Evolutionary conservation across 2,329 filamentous ascomycete species (phyloP), one percentile per base, ranked within the genome.

Genomic region (Botrytis hyacinthi): DNA sequence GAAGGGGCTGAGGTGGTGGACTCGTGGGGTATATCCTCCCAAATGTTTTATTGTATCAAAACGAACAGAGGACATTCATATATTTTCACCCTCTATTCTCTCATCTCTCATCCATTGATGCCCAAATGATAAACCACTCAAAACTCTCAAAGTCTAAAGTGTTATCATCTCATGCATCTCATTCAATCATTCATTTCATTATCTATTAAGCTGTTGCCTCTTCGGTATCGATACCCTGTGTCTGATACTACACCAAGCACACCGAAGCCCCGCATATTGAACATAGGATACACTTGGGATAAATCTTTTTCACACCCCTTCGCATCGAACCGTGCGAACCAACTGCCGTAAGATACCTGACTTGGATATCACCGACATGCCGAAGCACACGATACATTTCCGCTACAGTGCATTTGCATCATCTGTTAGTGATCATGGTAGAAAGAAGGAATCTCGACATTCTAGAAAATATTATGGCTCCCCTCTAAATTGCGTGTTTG

Each of bases 131-230:
- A 18, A 5, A n/a, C 16, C 35, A 40, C 22, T 40, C 26, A 40
- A n/a, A 35, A 40, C 14, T n/a, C 26, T 42, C 26, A 40, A 37
- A 42, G 22, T 7, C 26, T n/a, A 12, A 40, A 60, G 22, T 18
- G 10, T 62, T 20, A n/a, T n/a, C 22, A 18, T n/a, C 18, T n/a
- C 16, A n/a, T 29, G n/a, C 51, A 57, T 32, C 51, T 57, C 51
- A 29, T 9, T 57, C n/a, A 29, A 57, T 57, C 60, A 40, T 40
- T 10, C 22, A 62, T n/a, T 62, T n/a, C 29, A 48, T 35, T 70
- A 70, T 61, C 54, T 35, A 29, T 37, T 51, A 46, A 71, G 22
- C 69, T 65, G 59, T 29, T 71, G 59, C 69, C 59, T 71, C 59
- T 40, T 71, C n/a, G 12, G 44, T 54, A 63, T 57, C 20, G 35